Evolutionary conservation across 768 basidiomycete genomes (phyloP), one percentile per base, ranked within the genome.

Genomic region (Termitomyces sp.): DNA sequence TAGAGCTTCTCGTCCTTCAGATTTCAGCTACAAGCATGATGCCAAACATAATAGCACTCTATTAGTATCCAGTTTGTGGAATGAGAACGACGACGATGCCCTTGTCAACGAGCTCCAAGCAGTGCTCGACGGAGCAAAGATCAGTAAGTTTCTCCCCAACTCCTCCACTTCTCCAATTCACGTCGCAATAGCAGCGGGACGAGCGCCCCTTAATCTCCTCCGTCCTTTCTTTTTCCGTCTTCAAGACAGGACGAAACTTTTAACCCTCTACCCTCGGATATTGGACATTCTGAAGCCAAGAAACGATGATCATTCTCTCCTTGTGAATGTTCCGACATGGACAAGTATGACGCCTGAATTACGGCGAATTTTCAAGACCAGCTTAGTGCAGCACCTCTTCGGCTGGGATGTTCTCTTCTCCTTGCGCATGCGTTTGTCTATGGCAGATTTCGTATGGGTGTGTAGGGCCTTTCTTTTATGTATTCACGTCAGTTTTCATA

Each of bases 1-100:
- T 68, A 90, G 90, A 67, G 76, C 79, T 14, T 71, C 76, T 39
- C 78, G 82, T 46, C 88, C 88, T 0, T 79, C 82, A 0, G 89
- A 92, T 70, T 90, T 91, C 66, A 89, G 86, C 69, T 92, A 92
- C 74, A 90, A 88, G 60, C 85, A 89, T 63, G 88, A 91, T 67
- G 86, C 90, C 5, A 82, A 82, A 67, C 84, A 83, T 47, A 77
- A 69, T 50, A 80, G 74, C 53, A 76, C 74, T 42, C 72, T 91
- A 22, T 70, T 89, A 27, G 78, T 84, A n/a, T 78, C 86, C 9
- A 76, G 76, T 49, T 64, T 89, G 54, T 84, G 83, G 82, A 65
- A 78, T 27, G 77, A 79, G 26, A 62, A 59, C 47, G 65, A 73
- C 60, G 72, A 73, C 63, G 59, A 73, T 57, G 58, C 72, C 54